Evolutionary conservation across 1,284 basidiomycete species (phyloP), one percentile per base, ranked within the genome.

Genomic region (Nidula niveotomentosa): DNA sequence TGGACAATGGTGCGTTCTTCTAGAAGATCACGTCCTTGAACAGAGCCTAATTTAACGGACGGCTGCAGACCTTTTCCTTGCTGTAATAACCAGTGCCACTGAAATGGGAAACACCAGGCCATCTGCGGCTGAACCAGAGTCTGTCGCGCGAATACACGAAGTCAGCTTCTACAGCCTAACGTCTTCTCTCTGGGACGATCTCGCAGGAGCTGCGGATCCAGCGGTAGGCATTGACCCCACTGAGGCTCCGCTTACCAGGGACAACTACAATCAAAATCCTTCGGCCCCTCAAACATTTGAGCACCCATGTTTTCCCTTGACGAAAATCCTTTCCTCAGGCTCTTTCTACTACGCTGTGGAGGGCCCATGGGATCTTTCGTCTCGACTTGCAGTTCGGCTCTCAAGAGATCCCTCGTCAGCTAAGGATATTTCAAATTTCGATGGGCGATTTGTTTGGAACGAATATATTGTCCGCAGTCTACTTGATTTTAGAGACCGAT

Each of bases 271-370:
- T 41, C 74, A 76, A 55, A 64, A 72, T 18, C 69, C 79, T 12
- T 64, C 44, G 74, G 71, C 74, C 49, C 66, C 76, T 36, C 73
- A 76, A 9, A 72, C 88, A 10, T 87, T 89, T 63, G 94, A 97
- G 65, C 94, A 98, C 67, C 96, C 97, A 2, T 97, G 94, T 68
- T 72, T 85, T 51, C 90, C 94, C 0, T 82, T 99, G 62, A 91
- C 87, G 50, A 98, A 97, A 71, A 95, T 98, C 50, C 75, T 99
- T 6, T 90, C 92, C 49, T 90, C 89, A 18, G 95, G 95, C 3
- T 88, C 90, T 1, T 99, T 99, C 75, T 99, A 98, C 74, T 97
- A 93, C 67, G 90, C 96, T 4, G 67, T 86, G 17, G 84, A 86
- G 58, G 83, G 89, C 4, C 79, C 82, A 10, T 98, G 95, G 89